phyloP scores from a whole-genome alignment of 2,329 filamentous ascomycete genomes.

The Cladophialophora exuberans region DNA sequence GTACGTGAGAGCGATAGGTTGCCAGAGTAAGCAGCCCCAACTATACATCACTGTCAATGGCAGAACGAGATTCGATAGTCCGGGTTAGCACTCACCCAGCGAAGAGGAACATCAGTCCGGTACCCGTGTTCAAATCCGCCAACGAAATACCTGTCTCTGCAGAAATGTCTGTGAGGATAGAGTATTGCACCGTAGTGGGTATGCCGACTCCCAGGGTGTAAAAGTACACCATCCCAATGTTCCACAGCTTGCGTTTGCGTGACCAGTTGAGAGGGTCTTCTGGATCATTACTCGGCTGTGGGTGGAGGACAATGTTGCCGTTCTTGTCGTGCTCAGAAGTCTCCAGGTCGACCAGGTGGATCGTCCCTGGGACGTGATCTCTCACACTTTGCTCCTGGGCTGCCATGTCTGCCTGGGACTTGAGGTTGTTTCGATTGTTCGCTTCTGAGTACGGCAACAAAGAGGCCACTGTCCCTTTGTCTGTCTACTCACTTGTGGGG shows the following conservation, averaged over 20 bases:
- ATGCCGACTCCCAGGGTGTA: slow-evolving; percentile 46
- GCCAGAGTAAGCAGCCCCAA: slow-evolving; percentile 52
- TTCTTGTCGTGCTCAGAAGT: slow-evolving; percentile 32
- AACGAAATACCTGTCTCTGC: slow-evolving; percentile 42
- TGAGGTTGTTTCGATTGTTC: neutral
- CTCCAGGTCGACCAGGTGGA: slow-evolving; percentile 47
- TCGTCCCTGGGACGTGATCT: slow-evolving; percentile 46
- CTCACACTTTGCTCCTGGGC: neutral
- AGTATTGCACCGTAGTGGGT: slow-evolving; percentile 43
- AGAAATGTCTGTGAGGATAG: slow-evolving; percentile 43
- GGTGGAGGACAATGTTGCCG: slow-evolving; percentile 42
- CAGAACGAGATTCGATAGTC: slow-evolving; percentile 47
- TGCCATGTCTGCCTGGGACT: neutral
- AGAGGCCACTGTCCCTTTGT: neutral
- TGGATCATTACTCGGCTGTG: slow-evolving; percentile 51
- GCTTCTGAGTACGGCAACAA: too few relatives aligned
- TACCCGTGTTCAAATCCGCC: slow-evolving; percentile 43
- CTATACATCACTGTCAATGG: too few relatives aligned
- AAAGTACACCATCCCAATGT: slow-evolving; percentile 47
- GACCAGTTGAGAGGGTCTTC: slow-evolving; percentile 54
- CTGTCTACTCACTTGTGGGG: neutral
- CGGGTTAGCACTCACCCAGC: slow-evolving; percentile 30
- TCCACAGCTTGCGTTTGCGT: slow-evolving; percentile 46
- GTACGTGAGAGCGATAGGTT: slow-evolving; percentile 51
- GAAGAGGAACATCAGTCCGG: slow-evolving; percentile 44